Base-by-base conservation (phyloP, 179 eudicot species). In the Monotropa hypopitys region DNA sequence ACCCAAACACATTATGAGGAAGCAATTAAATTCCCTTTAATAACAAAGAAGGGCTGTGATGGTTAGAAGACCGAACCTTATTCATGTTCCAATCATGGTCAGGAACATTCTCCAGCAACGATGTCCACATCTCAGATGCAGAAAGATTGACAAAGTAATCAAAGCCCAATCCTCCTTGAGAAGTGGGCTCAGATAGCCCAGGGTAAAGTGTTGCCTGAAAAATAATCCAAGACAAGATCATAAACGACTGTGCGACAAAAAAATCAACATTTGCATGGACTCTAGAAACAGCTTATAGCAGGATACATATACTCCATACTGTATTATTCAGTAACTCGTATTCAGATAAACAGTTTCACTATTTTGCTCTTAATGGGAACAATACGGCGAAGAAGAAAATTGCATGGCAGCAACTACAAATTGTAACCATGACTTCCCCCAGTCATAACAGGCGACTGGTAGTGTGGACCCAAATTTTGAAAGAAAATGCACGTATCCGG, bases 91-190 rank as follows among this genome's bases (percentile, higher is more conserved):
- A 96, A 78, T 90, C 87, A 66, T 73, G 77, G 72, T 95, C 96
- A 75, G 97, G 94, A 67, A 87, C 89, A 82, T 93, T 86, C 80
- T 91, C 91, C 28, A 93, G 88, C 62, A 86, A 84, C 56, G 86
- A 83, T 74, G 87, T 83, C 99, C 99, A 96, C 96, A 93, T 87
- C 75, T 96, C 96, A 30, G 98, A 81, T 76, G 90, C 97, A 78
- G 94, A 88, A 82, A 85, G 87, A 84, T 96, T 91, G 74, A 90
- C 98, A 82, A 82, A 96, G 83, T 91, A 96, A 87, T 96, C 99
- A 81, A 96, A 96, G 75, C 99, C 99, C 77, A 96, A 81, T 81
- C 99, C 99, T 80, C 98, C 99, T 84, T 90, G 98, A 78, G 92
- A 88, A 80, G 88, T 90, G 76, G 97, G 94, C 83, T 96, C 99